These are phyloP conservation scores for Teunomyces aglyptinius DNA, from an alignment of 805 yeast species.

Conservation along the genomic window DNA sequence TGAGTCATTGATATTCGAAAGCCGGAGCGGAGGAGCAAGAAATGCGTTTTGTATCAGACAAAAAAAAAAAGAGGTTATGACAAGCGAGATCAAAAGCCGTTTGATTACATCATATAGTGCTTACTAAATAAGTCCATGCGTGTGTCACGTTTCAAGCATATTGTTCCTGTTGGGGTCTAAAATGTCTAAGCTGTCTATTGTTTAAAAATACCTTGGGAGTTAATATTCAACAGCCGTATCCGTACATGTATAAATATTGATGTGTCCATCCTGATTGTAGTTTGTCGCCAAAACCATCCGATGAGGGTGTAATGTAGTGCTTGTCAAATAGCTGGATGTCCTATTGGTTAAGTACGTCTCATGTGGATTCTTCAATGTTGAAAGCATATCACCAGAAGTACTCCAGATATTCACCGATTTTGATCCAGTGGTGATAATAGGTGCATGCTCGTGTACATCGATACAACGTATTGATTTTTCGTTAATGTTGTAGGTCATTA, in stretches of 20 bases:
- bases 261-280: slow-evolving; percentile 71
- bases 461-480: slow-evolving; percentile 58
- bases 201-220: neutral
- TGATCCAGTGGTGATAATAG: slow-evolving; percentile 85
- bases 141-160: too few relatives aligned
- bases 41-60: neutral
- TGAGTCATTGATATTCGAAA: neutral
- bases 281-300: slow-evolving; percentile 89
- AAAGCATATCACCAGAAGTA: slow-evolving; percentile 72
- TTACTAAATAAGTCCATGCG: too few relatives aligned
- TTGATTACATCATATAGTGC: too few relatives aligned
- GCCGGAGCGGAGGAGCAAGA: neutral
- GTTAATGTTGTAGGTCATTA: slow-evolving; percentile 55
- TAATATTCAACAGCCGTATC: slow-evolving; percentile 38
- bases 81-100: neutral
- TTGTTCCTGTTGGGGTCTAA: too few relatives aligned
- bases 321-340: slow-evolving; percentile 56
- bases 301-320: slow-evolving; percentile 85
- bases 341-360: slow-evolving; percentile 44
- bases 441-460: slow-evolving; percentile 95
- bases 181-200: too few relatives aligned
- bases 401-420: slow-evolving; percentile 79
- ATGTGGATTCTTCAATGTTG: slow-evolving; percentile 55
- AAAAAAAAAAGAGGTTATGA: neutral
- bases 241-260: slow-evolving; percentile 53